Conservation (phyloP, 2,329 filamentous ascomycete genomes). For the Paecilomyces niveus region DNA sequence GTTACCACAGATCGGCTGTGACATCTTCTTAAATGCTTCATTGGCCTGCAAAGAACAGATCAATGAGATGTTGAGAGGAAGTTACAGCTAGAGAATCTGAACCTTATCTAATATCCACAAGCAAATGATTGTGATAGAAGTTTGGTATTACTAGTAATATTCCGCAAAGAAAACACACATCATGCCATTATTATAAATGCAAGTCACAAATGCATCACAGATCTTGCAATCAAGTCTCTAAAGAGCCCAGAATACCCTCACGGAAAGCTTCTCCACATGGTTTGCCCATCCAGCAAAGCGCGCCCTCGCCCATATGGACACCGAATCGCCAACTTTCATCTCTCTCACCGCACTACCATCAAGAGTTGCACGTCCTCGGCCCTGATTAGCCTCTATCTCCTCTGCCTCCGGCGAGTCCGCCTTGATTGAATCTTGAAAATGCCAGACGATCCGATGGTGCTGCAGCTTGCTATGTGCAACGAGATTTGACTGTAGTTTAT, state of each 20-base stretch:
- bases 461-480: constrained; percentile 13
- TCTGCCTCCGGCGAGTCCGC: constrained; percentile 25
- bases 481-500: constrained; percentile 26
- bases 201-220: not conserved
- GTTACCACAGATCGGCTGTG: too few relatives aligned
- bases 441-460: constrained; percentile 25
- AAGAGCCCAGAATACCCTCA: constrained; percentile 32
- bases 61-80: too few relatives aligned
- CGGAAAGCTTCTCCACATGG: constrained; percentile 20
- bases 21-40: too few relatives aligned
- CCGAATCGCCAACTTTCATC: constrained; percentile 29
- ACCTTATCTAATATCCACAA: too few relatives aligned
- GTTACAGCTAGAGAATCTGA: too few relatives aligned
- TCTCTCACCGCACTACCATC: constrained; percentile 27
- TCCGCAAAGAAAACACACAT: too few relatives aligned
- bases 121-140: too few relatives aligned
- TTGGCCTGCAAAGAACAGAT: too few relatives aligned
- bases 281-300: constrained; percentile 32
- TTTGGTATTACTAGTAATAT: too few relatives aligned
- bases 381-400: constrained; percentile 20
- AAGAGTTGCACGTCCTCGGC: constrained; percentile 27
- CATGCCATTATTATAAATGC: too few relatives aligned
- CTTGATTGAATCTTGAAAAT: constrained; percentile 23
- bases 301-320: constrained; percentile 30
- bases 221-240: constrained; percentile 8